These are phyloP conservation scores for Harringtonia aguacate DNA, from an alignment of 2,329 filamentous ascomycete genomes.

Conservation along the genomic window DNA sequence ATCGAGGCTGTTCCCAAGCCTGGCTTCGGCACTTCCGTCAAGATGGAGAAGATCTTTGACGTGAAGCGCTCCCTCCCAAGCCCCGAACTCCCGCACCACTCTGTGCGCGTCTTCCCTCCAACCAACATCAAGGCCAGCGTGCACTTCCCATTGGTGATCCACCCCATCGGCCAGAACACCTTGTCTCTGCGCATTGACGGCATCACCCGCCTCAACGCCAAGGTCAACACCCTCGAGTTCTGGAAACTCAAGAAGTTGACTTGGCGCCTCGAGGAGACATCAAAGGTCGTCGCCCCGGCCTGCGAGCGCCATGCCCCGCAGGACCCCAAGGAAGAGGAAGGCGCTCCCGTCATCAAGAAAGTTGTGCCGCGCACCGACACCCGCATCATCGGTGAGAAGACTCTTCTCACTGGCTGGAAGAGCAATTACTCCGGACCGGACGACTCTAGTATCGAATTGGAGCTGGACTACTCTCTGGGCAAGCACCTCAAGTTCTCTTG, in stretches of 20 bases:
- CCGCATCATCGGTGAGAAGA: slow-evolving; percentile 68
- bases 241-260: slow-evolving; percentile 88
- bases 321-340: slow-evolving; percentile 26
- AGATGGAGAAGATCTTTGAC: slow-evolving; percentile 55
- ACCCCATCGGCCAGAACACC: slow-evolving; percentile 74
- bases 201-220: slow-evolving; percentile 60
- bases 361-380: slow-evolving; percentile 64
- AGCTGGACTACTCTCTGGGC: slow-evolving; percentile 64
- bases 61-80: slow-evolving; percentile 68
- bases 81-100: slow-evolving; percentile 73
- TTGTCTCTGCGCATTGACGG: slow-evolving; percentile 76
- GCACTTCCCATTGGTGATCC: slow-evolving; percentile 70
- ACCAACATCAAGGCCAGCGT: slow-evolving; percentile 86
- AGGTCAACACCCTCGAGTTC: slow-evolving; percentile 60
- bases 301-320: slow-evolving; percentile 65
- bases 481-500: slow-evolving; percentile 56
- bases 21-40: slow-evolving; percentile 38
- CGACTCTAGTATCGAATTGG: slow-evolving; percentile 60
- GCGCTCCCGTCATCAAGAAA: slow-evolving; percentile 43
- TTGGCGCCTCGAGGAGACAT: slow-evolving; percentile 86
- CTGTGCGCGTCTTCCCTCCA: slow-evolving; percentile 87
- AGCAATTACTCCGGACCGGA: slow-evolving; percentile 41
- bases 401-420: slow-evolving; percentile 86
- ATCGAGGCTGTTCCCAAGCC: slow-evolving; percentile 53
- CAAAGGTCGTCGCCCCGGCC: slow-evolving; percentile 67